A percentile compares a stretch with the other conserved stretches of the same genome.
These are phyloP conservation scores for Aspergillus baeticus DNA, from an alignment of 495 filamentous ascomycete species.

Conservation along the genomic window DNA sequence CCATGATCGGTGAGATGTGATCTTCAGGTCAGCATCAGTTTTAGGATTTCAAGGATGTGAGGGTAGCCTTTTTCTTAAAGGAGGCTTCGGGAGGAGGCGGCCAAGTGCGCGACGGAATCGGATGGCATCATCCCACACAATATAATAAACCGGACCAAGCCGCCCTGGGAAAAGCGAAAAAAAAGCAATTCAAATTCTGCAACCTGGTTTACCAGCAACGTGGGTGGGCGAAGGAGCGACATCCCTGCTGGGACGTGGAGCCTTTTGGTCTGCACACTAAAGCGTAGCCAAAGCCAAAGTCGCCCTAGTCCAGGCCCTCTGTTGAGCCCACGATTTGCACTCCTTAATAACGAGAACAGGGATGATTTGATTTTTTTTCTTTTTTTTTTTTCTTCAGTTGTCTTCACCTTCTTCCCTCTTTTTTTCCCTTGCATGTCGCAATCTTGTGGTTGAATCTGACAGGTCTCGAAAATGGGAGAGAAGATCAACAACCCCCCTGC, in stretches of 20 bases:
- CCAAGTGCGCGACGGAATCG: no score
- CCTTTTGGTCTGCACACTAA: no score
- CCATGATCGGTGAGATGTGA: conserved; percentile 20
- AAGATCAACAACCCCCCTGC: not conserved
- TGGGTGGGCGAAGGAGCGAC: no score
- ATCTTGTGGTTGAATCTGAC: not conserved
- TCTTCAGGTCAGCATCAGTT: conserved; percentile 2
- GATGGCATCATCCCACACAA: no score
- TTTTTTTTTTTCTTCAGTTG: not conserved
- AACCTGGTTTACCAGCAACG: no score
- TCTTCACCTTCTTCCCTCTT: not conserved
- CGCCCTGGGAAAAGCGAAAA: no score
- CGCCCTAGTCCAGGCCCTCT: no score
- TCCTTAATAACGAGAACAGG: not conserved
- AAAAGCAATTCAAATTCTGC: no score
- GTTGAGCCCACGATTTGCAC: not conserved
- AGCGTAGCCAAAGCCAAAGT: no score
- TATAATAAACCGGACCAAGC: no score
- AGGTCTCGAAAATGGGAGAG: not conserved
- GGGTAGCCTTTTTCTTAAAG: not conserved
- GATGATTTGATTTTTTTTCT: not conserved
- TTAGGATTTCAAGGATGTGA: not conserved
- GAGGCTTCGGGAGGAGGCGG: no score
- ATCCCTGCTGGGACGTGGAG: no score
- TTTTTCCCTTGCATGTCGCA: not conserved